Conservation (phyloP, 345 rosid genomes). For the Microthlaspi erraticum region DNA sequence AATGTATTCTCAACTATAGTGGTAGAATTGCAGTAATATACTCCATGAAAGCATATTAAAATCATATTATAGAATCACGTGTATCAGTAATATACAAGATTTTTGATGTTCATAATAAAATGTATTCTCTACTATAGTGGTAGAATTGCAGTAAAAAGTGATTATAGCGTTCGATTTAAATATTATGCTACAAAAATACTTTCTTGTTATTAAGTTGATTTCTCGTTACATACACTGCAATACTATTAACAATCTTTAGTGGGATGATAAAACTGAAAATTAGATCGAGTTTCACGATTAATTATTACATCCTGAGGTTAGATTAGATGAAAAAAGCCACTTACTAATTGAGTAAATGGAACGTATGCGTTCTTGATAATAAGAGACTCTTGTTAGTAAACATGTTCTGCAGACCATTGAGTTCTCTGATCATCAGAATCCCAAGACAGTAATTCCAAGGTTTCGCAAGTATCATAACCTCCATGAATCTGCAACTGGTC, state of each 20-base stretch:
- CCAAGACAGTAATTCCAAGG: constrained; percentile 55
- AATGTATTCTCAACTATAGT: too few species aligned
- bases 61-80: too few species aligned
- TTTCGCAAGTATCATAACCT: constrained; percentile 47
- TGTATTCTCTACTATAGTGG: too few species aligned
- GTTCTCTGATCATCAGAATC: constrained; percentile 50
- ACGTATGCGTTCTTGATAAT: neutral
- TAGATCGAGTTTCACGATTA: neutral
- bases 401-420: constrained; percentile 9
- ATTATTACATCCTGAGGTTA: neutral
- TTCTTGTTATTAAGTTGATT: too few species aligned
- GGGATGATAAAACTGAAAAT: neutral
- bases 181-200: too few species aligned
- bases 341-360: neutral
- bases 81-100: too few species aligned
- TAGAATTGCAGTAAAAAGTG: too few species aligned
- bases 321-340: constrained; percentile 11
- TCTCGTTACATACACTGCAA: too few species aligned
- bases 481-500: constrained; percentile 60
- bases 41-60: too few species aligned
- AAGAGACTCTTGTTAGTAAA: neutral
- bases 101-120: too few species aligned
- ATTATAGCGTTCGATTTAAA: too few species aligned
- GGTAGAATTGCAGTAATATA: too few species aligned
- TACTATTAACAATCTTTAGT: neutral